These are phyloP conservation scores for Apophysomyces variabilis DNA, from an alignment of 371 early-diverging fungal species.

Conservation along the genomic window DNA sequence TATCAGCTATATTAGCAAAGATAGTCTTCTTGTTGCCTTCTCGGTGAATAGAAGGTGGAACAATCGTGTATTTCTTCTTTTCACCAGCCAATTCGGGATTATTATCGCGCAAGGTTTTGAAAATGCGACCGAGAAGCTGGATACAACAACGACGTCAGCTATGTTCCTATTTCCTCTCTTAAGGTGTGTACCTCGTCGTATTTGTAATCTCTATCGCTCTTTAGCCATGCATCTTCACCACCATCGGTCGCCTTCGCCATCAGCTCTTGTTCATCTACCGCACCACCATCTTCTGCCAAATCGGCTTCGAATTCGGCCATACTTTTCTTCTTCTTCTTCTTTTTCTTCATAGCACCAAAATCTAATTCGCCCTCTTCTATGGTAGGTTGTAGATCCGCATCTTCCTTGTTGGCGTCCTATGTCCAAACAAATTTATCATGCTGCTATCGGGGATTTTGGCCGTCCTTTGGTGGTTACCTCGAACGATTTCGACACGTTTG, in stretches of 20 bases:
- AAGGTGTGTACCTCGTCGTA: constrained; percentile 73
- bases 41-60: constrained; percentile 86
- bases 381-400: constrained; percentile 36
- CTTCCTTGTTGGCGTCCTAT: constrained; percentile 52
- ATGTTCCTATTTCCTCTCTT: not conserved
- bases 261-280: constrained; percentile 52
- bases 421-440: not conserved
- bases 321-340: constrained; percentile 92
- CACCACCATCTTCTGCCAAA: constrained; percentile 81
- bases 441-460: not conserved
- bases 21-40: constrained; percentile 96
- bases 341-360: constrained; percentile 80
- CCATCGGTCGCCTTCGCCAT: constrained; percentile 32
- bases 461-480: constrained; percentile 25
- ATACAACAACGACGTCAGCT: not conserved
- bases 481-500: constrained; percentile 74
- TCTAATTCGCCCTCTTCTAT: constrained; percentile 64
- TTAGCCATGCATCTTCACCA: constrained; percentile 69
- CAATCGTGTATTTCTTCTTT: constrained; percentile 88
- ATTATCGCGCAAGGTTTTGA: constrained; percentile 85
- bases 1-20: constrained; percentile 93
- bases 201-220: constrained; percentile 89
- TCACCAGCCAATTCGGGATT: constrained; percentile 93
- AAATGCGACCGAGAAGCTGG: constrained; percentile 82
- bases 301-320: constrained; percentile 83